phyloP scores from a whole-genome alignment of 306 rosid genomes.

The Dicorynia guianensis region DNA sequence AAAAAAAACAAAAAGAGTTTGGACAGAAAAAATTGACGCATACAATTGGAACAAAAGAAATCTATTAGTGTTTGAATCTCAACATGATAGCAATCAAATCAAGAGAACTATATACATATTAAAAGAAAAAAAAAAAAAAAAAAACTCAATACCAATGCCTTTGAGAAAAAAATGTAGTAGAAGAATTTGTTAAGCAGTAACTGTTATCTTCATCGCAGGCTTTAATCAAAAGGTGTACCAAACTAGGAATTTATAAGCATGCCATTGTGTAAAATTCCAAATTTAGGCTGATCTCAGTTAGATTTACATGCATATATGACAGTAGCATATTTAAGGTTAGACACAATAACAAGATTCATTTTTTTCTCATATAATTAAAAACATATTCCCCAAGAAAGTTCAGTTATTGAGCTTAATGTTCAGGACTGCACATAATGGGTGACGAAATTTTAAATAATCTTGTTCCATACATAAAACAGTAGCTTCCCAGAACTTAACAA shows the following conservation, averaged over 20 bases:
- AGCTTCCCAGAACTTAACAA: constrained; percentile 20
- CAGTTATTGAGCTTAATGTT: constrained; percentile 29
- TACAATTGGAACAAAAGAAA: constrained; percentile 10
- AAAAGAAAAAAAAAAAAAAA: too few relatives aligned
- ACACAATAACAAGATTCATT: constrained; percentile 10
- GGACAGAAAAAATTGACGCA: neutral
- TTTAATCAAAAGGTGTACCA: neutral
- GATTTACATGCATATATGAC: neutral
- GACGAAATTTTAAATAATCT: constrained; percentile 16
- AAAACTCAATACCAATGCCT: too few relatives aligned
- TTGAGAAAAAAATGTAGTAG: neutral
- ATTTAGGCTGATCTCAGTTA: constrained; percentile 24
- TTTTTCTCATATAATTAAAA: constrained; percentile 10
- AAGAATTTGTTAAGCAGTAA: constrained; percentile 9
- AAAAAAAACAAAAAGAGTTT: neutral
- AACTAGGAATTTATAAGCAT: constrained; percentile 20
- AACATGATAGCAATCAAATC: neutral
- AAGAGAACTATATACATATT: too few relatives aligned
- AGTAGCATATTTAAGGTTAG: constrained; percentile 12
- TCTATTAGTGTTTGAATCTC: neutral
- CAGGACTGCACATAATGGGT: neutral
- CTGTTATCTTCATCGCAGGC: neutral
- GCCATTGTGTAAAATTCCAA: constrained; percentile 33
- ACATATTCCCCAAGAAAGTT: constrained; percentile 16
- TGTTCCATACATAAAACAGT: constrained; percentile 19